A percentile compares a stretch with the other conserved stretches of the same genome.
Conservation (phyloP, 2,329 filamentous ascomycete species). For the Colletotrichum tamarilloi region DNA sequence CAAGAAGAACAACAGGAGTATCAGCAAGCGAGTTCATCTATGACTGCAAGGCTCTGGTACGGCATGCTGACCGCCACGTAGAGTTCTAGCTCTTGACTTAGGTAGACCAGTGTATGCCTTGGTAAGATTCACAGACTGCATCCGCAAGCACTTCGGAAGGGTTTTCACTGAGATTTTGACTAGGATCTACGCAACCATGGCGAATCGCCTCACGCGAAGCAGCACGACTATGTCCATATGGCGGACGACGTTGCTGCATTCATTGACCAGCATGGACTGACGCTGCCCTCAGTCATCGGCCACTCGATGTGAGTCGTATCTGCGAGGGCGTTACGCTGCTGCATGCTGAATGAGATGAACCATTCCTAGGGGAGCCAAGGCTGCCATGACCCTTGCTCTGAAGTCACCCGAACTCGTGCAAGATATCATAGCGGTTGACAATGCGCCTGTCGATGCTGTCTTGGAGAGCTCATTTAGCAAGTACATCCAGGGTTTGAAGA, state of each 20-base stretch:
- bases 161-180: constrained; percentile 24
- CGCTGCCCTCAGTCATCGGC: constrained; percentile 81
- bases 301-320: constrained; percentile 81
- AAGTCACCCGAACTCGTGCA: constrained; percentile 73
- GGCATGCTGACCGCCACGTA: constrained; percentile 49
- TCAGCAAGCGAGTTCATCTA: constrained; percentile 81
- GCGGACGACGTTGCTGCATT: constrained; percentile 86
- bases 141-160: constrained; percentile 27
- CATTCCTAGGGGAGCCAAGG: constrained; percentile 79
- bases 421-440: constrained; percentile 87
- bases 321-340: background rate
- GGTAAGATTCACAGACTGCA: constrained; percentile 57
- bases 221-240: constrained; percentile 85
- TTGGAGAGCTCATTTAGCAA: constrained; percentile 80
- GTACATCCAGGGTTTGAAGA: constrained; percentile 87
- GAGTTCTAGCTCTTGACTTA: constrained; percentile 83
- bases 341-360: background rate
- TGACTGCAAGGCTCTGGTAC: background rate
- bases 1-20: constrained; percentile 93
- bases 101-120: constrained; percentile 84
- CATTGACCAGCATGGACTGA: constrained; percentile 76
- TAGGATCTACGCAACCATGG: constrained; percentile 95
- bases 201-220: constrained; percentile 80
- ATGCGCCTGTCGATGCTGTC: constrained; percentile 85
- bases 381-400: constrained; percentile 88